These are phyloP conservation scores for Paratrypanosoma confusum DNA, from an alignment of 208 protist genomes.

Conservation along the genomic window DNA sequence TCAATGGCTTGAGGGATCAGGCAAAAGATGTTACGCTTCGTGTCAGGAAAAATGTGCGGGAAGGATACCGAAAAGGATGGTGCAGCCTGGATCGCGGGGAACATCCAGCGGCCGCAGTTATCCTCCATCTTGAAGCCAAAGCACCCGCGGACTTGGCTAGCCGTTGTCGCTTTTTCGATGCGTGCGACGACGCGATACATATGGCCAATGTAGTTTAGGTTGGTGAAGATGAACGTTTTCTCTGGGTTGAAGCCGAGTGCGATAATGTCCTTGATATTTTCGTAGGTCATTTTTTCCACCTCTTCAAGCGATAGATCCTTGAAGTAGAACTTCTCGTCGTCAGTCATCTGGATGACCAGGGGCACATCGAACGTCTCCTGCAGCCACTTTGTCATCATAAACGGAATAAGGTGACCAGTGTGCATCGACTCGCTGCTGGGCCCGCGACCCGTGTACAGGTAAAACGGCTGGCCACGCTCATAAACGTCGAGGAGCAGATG, in stretches of 20 bases:
- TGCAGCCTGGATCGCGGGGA: constrained; percentile 97
- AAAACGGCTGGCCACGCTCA: constrained; percentile 96
- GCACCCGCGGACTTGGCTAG: constrained; percentile 89
- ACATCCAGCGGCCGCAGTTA: constrained; percentile 96
- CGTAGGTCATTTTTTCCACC: constrained; percentile 81
- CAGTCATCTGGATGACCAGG: constrained; percentile 99
- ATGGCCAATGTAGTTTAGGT: constrained; percentile 95
- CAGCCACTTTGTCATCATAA: constrained; percentile 99
- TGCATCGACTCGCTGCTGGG: constrained; percentile 98
- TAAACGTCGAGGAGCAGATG: constrained; percentile 94
- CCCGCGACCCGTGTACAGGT: constrained; percentile 99
- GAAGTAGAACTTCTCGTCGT: constrained; percentile 99
- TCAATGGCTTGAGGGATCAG: constrained; percentile 98
- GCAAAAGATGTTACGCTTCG: constrained; percentile 91
- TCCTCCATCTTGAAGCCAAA: constrained; percentile 96
- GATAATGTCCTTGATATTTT: constrained; percentile 99
- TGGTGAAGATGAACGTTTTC: constrained; percentile 99
- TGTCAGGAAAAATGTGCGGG: constrained; percentile 92
- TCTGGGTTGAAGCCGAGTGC: constrained; percentile 98
- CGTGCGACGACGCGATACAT: constrained; percentile 95
- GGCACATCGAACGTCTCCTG: constrained; percentile 99
- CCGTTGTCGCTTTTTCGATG: constrained; percentile 93
- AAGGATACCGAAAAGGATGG: constrained; percentile 96
- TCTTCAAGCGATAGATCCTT: constrained; percentile 94
- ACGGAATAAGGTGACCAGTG: constrained; percentile 98